Evolutionary conservation across 176 grass and related monocot species (phyloP), one percentile per base, ranked within the genome.

Genomic region (Aegilops umbellulata): DNA sequence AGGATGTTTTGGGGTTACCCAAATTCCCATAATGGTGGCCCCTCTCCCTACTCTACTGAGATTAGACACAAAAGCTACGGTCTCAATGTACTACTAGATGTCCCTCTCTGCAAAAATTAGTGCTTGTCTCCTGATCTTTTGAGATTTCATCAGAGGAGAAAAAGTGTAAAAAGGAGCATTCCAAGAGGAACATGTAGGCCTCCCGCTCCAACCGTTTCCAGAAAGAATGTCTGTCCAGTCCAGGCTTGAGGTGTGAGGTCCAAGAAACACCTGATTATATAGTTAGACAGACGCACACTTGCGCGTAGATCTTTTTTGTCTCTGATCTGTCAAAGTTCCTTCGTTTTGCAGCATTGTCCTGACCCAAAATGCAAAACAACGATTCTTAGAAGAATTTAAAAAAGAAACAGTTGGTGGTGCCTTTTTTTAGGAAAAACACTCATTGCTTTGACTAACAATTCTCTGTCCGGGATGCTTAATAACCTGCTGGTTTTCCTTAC

Each of bases 191-290:
- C 31, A 32, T 32, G 78, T 87, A 66, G 79, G 78, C 78, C 69
- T 76, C 60, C 6, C 70, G 46, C 24, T 60, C 15, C 25, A 42
- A 29, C 65, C 19, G 58, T 66, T 79, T 72, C 69, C 31, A 74
- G 63, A 85, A 73, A 74, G 20, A 61, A 80, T 91, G 10, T 80
- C 68, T 91, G 10, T 80, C 68, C n/a, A 69, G 15, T 62, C 47
- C 34, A 85, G 76, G 63, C 77, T 80, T 58, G 53, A 58, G 53
- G 19, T 58, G 53, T 88, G 10, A 81, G 46, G 60, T 29, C 30
- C 77, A 90, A 91, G 86, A 17, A 42, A 49, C 60, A 87, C 67
- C 76, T 89, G 80, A 44, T 53, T 44, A 22, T 19, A 58, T 80
- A 85, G 82, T 74, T 80, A 80, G 67, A 47, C 60, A 85, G 76